Conservation (phyloP, 805 yeast genomes). For the Zygoascus biomembranicola region DNA sequence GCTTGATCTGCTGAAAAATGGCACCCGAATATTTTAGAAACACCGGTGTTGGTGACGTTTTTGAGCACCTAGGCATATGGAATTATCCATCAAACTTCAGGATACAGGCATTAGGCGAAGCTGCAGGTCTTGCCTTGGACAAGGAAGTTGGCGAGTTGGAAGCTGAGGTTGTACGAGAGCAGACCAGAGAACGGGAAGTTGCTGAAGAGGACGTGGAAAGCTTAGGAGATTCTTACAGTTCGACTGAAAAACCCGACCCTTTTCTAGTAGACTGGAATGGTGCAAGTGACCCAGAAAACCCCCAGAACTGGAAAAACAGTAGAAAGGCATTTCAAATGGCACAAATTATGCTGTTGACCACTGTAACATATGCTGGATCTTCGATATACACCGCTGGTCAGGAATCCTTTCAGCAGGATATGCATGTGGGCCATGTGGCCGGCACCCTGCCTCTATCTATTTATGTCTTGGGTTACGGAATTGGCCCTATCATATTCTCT, state of each 20-base stretch:
- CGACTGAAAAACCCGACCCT: conserved; percentile 7
- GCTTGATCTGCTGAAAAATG: too few relatives aligned
- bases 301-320: conserved; percentile 46
- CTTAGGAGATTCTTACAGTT: background rate
- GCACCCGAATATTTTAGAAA: conserved; percentile 2
- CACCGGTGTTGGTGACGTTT: conserved; percentile 1
- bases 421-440: conserved; percentile 38
- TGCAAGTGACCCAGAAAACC: conserved; percentile 31
- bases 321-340: conserved; percentile 34
- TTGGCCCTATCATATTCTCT: conserved; percentile 59
- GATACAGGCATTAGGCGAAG: background rate
- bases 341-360: conserved; percentile 38
- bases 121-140: background rate
- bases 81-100: background rate
- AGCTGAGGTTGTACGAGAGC: background rate
- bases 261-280: conserved; percentile 28
- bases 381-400: conserved; percentile 52
- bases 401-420: conserved; percentile 31
- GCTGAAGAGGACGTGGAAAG: background rate
- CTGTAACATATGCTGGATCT: conserved; percentile 50
- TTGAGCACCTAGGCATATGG: background rate
- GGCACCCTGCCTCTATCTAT: conserved; percentile 49
- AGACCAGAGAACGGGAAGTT: background rate
- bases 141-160: background rate
- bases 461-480: conserved; percentile 58